Evolutionary conservation across 1,139 yeast species (phyloP), one percentile per base, ranked within the genome.

Genomic region (Geotrichum histeridarum): DNA sequence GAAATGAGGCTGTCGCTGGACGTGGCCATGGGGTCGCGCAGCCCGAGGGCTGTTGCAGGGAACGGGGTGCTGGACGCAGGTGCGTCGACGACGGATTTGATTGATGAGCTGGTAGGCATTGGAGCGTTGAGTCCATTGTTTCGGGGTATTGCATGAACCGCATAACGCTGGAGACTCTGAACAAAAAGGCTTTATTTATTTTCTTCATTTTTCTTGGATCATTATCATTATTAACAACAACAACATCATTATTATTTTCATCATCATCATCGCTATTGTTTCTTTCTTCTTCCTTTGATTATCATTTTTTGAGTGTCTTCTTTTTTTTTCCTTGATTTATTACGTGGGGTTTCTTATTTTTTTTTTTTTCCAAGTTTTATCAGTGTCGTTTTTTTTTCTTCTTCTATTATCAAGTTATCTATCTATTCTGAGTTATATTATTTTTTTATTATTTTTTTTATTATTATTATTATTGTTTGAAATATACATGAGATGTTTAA

Each of bases 71-170:
- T 43, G 12, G 47, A 51, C 9, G 32, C 49, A 37, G 59, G 54
- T 18, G 54, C 61, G 12, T 57, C 62, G 35, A n/a, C n/a, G n/a
- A n/a, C n/a, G n/a, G 72, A 67, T 47, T 57, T 69, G 53, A 63
- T 69, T 43, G 72, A 70, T 38, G 73, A 70, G 57, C 61, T 70
- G 54, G 64, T 69, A 8, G 73, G 70, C 42, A 61, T 67, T 37
- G 72, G 72, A 4, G 71, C 71, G 4, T 59, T 70, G 51, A 67
- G 71, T 48, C 73, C 73, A 15, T 58, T 68, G 42, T 68, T 69
- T 61, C 65, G 66, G 22, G 68, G 63, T 27, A 58, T 64, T 45
- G 57, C 61, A 36, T 64, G 59, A 53, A 17, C n/a, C 7, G 22
- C 9, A 18, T 4, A 15, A 15, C 8, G 8, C 42, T 7, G 4